phyloP scores from a whole-genome alignment of 1,284 basidiomycete genomes.

The Rhodotorula sp. region DNA sequence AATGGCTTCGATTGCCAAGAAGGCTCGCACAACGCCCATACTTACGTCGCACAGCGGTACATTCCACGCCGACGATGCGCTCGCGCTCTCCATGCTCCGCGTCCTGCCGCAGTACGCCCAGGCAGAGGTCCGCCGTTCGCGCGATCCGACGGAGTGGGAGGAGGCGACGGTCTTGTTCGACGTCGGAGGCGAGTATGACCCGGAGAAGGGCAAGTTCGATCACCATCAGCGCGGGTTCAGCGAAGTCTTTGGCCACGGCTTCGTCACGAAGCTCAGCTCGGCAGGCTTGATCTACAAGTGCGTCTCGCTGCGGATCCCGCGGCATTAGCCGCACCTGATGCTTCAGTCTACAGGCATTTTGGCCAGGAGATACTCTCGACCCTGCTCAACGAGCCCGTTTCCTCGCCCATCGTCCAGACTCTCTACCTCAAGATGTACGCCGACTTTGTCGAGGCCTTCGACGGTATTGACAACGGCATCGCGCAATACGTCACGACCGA shows the following conservation, averaged over 20 bases:
- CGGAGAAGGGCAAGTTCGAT: conserved; percentile 75
- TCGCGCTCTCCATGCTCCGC: conserved; percentile 86
- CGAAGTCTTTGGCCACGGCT: conserved; percentile 80
- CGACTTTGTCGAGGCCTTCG: conserved; percentile 62
- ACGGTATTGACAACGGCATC: conserved; percentile 95
- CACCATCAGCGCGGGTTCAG: conserved; percentile 94
- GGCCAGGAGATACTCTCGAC: conserved; percentile 82
- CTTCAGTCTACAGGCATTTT: conserved; percentile 68
- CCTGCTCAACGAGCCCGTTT: conserved; percentile 57
- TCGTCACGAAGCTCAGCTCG: conserved; percentile 80
- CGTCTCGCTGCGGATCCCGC: conserved; percentile 37
- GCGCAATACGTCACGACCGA: conserved; percentile 54
- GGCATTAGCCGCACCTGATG: too few species aligned
- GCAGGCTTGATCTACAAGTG: conserved; percentile 95
- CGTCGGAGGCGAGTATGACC: conserved; percentile 90
- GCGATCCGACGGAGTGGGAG: conserved; percentile 76
- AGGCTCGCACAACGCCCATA: conserved; percentile 15
- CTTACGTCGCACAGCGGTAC: conserved; percentile 51
- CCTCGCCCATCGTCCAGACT: conserved; percentile 65
- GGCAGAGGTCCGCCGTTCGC: conserved; percentile 74
- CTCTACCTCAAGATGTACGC: conserved; percentile 89
- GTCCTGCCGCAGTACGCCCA: conserved; percentile 72
- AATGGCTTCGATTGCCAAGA: conserved; percentile 26
- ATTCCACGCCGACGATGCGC: conserved; percentile 94
- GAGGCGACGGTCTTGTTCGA: conserved; percentile 95